Conservation (phyloP, 306 rosid genomes). For the Cucumis melo region DNA sequence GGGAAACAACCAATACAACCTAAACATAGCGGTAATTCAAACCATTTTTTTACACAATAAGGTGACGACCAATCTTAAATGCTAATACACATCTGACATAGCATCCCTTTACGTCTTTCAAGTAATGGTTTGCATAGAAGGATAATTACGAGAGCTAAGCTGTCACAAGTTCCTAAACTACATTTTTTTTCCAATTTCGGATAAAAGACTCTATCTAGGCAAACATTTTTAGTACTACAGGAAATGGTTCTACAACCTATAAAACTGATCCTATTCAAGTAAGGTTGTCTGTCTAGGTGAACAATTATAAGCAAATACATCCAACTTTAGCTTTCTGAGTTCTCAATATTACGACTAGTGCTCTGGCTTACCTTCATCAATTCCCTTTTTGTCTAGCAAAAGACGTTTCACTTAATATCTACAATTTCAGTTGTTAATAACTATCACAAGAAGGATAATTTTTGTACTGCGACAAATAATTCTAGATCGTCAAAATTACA, state of each 20-base stretch:
- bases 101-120: not conserved
- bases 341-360: not conserved
- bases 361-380: not conserved
- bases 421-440: not conserved
- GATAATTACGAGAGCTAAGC: not conserved
- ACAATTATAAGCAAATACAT: not conserved
- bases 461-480: not conserved
- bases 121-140: not conserved
- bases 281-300: not conserved
- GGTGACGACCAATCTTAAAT: not conserved
- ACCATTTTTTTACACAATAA: not conserved
- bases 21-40: not conserved
- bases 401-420: not conserved
- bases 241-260: not conserved
- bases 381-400: not conserved
- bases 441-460: not conserved
- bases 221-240: not conserved
- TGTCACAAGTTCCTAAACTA: not conserved
- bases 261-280: not conserved
- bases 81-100: not conserved
- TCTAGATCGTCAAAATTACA: not conserved
- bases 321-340: not conserved
- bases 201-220: not conserved
- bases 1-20: not conserved
- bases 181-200: not conserved